Base-by-base conservation (phyloP, 2,329 filamentous ascomycete genomes). In the Exophiala viscosa region DNA sequence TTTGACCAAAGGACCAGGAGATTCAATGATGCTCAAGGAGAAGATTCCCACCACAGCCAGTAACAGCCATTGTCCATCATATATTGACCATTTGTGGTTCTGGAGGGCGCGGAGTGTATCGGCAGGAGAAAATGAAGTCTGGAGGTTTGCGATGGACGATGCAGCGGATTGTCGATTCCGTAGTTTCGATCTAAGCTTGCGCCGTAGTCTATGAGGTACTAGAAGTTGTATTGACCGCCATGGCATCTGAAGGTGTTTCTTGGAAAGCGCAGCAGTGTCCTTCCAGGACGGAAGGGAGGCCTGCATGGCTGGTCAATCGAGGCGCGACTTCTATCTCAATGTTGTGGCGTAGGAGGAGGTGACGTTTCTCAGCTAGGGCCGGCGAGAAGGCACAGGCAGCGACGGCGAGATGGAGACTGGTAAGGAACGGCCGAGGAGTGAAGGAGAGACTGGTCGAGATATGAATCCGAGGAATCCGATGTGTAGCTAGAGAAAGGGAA, bases 31-130 rank as follows among this genome's bases (percentile, higher is more conserved):
- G 64, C 80, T 87, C 56, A 96, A 78, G 48, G 86, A 90, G 74
- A 96, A 96, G 62, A 95, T 82, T 62, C 83, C 84, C 45, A 95
- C 71, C 48, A 86, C 79, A 54, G 84, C 81, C 23, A 95, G 73
- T 52, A 92, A 75, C 45, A 89, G 70, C 70, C 96, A 95, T 73
- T 96, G 91, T 36, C 87, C 80, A 70, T 97, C 92, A 68, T 90
- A 87, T 46, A 85, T 75, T 46, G 81, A 86, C 88, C 89, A 96
- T 59, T 83, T 83, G 67, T 93, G 89, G 55, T 81, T 81, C 63
- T 86, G 85, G 58, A 96, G 76, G 34, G 86, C 82, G 55, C 83
- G 81, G 56, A 96, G 71, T 10, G 90, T 90, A 66, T 95, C 86
- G 64, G 81, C 76, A 4, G 89, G 85, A 61, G 87, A 90, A 70